Percentiles rank a stretch among this genome's conserved stretches.
phyloP scores from a whole-genome alignment of 352 stramenopile species.

The Globisporangium perplexum region DNA sequence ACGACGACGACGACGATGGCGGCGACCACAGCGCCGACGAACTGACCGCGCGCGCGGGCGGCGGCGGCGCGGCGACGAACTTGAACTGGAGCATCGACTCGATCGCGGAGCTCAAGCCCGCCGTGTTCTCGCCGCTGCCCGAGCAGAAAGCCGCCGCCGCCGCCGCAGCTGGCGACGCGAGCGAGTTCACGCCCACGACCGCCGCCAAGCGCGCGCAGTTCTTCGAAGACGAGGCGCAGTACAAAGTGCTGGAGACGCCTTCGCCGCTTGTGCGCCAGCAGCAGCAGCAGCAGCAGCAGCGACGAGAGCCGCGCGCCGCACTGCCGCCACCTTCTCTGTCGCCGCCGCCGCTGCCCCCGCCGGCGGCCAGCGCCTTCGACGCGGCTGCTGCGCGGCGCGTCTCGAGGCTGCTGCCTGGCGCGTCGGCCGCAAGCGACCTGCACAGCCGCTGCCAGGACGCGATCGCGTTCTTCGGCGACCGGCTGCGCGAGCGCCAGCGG shows the following conservation, averaged over 20 bases:
- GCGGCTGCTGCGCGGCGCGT: no score
- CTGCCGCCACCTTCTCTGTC: no score
- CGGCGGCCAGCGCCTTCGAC: no score
- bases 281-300: constrained; percentile 5
- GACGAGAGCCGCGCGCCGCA: background rate
- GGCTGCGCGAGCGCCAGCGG: constrained; percentile 31
- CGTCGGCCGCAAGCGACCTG: constrained; percentile 18
- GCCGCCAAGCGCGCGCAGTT: constrained; percentile 18
- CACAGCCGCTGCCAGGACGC: constrained; percentile 37
- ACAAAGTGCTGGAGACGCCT: constrained; percentile 37
- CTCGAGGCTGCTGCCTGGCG: background rate
- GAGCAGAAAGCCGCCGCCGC: constrained; percentile 22
- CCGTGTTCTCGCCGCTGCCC: constrained; percentile 38
- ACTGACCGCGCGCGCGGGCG: background rate
- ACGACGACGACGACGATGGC: constrained; percentile 4
- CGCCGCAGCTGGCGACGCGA: constrained; percentile 3
- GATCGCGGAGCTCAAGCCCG: constrained; percentile 52
- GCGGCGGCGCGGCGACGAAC: constrained; percentile 6
- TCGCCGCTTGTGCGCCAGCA: constrained; percentile 17
- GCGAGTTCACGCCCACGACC: background rate
- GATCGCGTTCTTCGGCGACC: constrained; percentile 27
- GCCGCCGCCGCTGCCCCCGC: no score
- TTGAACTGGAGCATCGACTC: constrained; percentile 69
- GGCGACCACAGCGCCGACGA: background rate
- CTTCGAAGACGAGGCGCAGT: constrained; percentile 52